These are phyloP conservation scores for Citrus trifoliata DNA, from an alignment of 345 rosid genomes.

Conservation along the genomic window DNA sequence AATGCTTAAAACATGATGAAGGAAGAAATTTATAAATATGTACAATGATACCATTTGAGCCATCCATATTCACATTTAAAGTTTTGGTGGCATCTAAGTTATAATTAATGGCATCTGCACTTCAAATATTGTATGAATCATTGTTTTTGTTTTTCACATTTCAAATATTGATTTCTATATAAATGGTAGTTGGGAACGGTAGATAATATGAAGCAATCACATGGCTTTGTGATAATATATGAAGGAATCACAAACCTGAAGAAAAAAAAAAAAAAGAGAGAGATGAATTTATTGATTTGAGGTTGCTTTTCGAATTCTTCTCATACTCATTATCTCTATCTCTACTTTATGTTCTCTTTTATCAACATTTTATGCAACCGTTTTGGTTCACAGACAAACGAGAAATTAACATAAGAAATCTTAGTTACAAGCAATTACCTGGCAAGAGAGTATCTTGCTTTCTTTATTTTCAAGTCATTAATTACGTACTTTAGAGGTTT, in stretches of 20 bases:
- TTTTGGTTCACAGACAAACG: conserved; percentile 7
- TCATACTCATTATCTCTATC: conserved; percentile 1
- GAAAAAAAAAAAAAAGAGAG: neutral
- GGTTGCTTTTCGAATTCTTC: conserved; percentile 18
- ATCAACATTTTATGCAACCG: neutral
- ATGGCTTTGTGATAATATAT: conserved; percentile 4
- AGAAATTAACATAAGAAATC: neutral
- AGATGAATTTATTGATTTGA: conserved; percentile 17
- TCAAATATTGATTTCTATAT: neutral
- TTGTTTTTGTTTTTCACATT: neutral
- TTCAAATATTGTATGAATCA: conserved; percentile 26
- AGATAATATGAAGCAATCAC: conserved; percentile 47
- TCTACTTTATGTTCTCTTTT: conserved; percentile 3
- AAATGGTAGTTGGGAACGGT: conserved; percentile 54
- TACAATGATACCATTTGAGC: conserved; percentile 17
- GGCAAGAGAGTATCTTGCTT: conserved; percentile 16
- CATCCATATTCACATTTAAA: conserved; percentile 46
- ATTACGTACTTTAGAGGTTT: conserved; percentile 10
- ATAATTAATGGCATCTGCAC: conserved; percentile 45
- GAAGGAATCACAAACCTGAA: conserved; percentile 37
- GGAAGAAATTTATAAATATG: neutral
- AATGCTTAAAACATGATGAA: neutral
- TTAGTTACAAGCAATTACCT: conserved; percentile 9
- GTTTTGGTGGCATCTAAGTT: conserved; percentile 59
- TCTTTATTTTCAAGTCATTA: conserved; percentile 18